Base-by-base conservation (phyloP, 2,329 filamentous ascomycete genomes). In the Aspergillus japonicus region DNA sequence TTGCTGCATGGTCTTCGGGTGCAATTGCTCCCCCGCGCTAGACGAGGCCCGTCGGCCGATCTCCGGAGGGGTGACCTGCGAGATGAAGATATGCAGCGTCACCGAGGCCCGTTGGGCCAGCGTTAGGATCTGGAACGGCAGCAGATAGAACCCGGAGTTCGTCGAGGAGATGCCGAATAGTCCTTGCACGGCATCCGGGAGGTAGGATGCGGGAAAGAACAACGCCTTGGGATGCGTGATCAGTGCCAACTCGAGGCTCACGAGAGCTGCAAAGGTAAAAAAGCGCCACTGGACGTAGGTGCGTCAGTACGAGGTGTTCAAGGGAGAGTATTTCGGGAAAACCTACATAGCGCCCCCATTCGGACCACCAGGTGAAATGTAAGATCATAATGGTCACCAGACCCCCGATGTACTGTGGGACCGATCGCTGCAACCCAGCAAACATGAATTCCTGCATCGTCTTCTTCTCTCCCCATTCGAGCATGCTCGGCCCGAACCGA, bases 71-170 rank as follows among this genome's bases (percentile, higher is more conserved):
- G 89, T 89, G 54, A 96, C 83, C 75, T 96, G 92, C 5, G 88
- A 88, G 59, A 96, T 85, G 54, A 91, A 93, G 64, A 96, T 91
- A 75, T 91, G 93, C 26, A 91, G 77, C 2, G 92, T 93, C 54
- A 98, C 80, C 16, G 87, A 86, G 23, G 91, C 78, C 72, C 91
- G 91, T 61, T 93, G 87, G 5, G 89, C 85, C 6, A 98, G 84
- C 14, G 83, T 78, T 59, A 97, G 83, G 66, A 90, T 81, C 77
- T 99, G 93, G 72, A 95, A 99, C 2, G 93, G 94, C 4, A 98
- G 83, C 65, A 79, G 56, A 67, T 77, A 74, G 39, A 82, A 84
- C 29, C 84, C 61, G 12, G 83, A 64, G 3, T 58, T 52, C 54
- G 73, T 70, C 1, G 79, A 75, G 24, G 83, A 69, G n/a, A 83